Base-by-base conservation (phyloP, 176 grass and related monocot species). In the Guadua angustifolia region DNA sequence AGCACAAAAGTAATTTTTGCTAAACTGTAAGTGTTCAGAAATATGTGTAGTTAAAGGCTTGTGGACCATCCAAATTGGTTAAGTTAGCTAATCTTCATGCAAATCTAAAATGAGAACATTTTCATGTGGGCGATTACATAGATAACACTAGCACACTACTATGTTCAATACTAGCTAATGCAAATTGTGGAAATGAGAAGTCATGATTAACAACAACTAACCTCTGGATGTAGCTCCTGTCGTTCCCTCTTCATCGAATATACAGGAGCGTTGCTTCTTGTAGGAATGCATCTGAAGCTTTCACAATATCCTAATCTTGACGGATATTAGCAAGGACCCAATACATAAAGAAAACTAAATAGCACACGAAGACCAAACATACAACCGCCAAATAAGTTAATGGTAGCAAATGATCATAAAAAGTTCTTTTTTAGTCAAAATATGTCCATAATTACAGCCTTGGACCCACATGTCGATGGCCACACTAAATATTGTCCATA, bases 221-320 rank as follows among this genome's bases (percentile, higher is more conserved):
- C n/a, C n/a, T n/a, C n/a, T n/a, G n/a, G n/a, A n/a, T n/a, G n/a
- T n/a, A n/a, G n/a, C n/a, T n/a, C n/a, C n/a, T n/a, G n/a, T n/a
- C n/a, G n/a, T n/a, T n/a, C n/a, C n/a, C n/a, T n/a, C n/a, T n/a
- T n/a, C n/a, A n/a, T n/a, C n/a, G n/a, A n/a, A n/a, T n/a, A n/a
- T n/a, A n/a, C n/a, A n/a, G n/a, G n/a, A n/a, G n/a, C n/a, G n/a
- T n/a, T n/a, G n/a, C n/a, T n/a, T n/a, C n/a, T n/a, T n/a, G n/a
- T n/a, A n/a, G 77, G 85, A 93, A 98, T 2, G 79, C 89, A 29
- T 95, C 89, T 18, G 90, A 81, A 71, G 92, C 90, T 65, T 93
- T 92, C 60, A 98, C 19, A 68, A 98, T 95, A 71, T 98, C 95
- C 84, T 95, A 57, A 89, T 13, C 73, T 14, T 24, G 52, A 36